phyloP scores from a whole-genome alignment of 306 rosid species.

The Dalbergia oliveri region DNA sequence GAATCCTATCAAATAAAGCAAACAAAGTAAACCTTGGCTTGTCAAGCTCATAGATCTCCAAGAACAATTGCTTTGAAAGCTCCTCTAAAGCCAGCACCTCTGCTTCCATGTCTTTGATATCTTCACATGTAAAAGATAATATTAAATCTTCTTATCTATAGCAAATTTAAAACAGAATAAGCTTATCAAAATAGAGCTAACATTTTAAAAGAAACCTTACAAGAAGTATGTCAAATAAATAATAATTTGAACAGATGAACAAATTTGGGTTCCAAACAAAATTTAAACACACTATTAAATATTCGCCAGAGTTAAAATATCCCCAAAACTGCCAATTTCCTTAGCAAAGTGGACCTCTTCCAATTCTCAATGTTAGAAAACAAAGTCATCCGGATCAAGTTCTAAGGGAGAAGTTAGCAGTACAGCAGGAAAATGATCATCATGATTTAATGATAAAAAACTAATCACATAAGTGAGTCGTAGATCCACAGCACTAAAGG shows the following conservation, averaged over 20 bases:
- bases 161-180: conserved; percentile 24
- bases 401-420: not conserved
- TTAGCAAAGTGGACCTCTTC: not conserved
- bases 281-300: not conserved
- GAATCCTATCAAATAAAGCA: conserved; percentile 8
- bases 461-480: not conserved
- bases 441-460: not conserved
- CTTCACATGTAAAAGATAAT: conserved; percentile 52
- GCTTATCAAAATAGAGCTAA: conserved; percentile 22
- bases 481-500: not conserved
- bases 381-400: not conserved
- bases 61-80: conserved; percentile 93
- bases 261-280: not conserved
- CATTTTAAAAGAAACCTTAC: conserved; percentile 9
- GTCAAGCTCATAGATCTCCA: conserved; percentile 97
- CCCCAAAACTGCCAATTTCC: not conserved
- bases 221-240: conserved; percentile 29
- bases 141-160: conserved; percentile 38
- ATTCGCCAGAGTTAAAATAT: conserved; percentile 24
- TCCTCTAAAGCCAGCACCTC: conserved; percentile 94
- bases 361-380: conserved; percentile 6
- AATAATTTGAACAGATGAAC: not conserved
- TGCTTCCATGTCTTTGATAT: conserved; percentile 90
- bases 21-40: conserved; percentile 80
- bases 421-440: not conserved